Percentiles rank a stretch among this genome's conserved stretches.
Evolutionary conservation across 2,329 filamentous ascomycete genomes (phyloP).

Genomic region (Sporothrix curviconia): DNA sequence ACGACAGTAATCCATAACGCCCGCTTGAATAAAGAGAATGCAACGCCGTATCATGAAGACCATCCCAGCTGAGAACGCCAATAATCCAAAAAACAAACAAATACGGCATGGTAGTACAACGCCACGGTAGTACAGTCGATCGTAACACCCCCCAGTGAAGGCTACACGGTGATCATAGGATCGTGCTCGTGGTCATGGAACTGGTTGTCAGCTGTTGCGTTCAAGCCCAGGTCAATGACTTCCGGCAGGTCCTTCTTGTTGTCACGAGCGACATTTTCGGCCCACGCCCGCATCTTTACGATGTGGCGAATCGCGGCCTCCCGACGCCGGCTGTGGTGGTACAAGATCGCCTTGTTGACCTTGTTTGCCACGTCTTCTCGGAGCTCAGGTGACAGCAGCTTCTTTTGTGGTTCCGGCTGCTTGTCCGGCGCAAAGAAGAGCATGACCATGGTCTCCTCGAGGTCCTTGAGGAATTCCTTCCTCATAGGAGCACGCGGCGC

Average conservation of each 20-base stretch:
- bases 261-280: conserved; percentile 57
- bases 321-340: conserved; percentile 62
- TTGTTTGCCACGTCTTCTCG: conserved; percentile 75
- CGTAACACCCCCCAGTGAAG: too few relatives aligned
- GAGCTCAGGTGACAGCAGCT: conserved; percentile 70
- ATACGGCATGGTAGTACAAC: too few relatives aligned
- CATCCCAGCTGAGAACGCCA: not conserved
- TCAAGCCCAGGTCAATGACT: conserved; percentile 34
- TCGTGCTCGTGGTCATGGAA: conserved; percentile 33
- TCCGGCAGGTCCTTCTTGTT: conserved; percentile 37
- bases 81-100: not conserved
- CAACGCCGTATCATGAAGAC: too few relatives aligned
- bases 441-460: conserved; percentile 89
- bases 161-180: not conserved
- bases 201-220: conserved; percentile 30
- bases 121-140: too few relatives aligned
- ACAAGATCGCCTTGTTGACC: conserved; percentile 84
- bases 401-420: conserved; percentile 67
- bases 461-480: conserved; percentile 71
- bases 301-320: conserved; percentile 79
- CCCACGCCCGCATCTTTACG: conserved; percentile 77
- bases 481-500: conserved; percentile 81
- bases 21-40: too few relatives aligned
- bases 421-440: conserved; percentile 81
- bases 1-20: not conserved